These are phyloP conservation scores for Penicillium goetzii DNA, from an alignment of 495 filamentous ascomycete species.

Conservation along the genomic window DNA sequence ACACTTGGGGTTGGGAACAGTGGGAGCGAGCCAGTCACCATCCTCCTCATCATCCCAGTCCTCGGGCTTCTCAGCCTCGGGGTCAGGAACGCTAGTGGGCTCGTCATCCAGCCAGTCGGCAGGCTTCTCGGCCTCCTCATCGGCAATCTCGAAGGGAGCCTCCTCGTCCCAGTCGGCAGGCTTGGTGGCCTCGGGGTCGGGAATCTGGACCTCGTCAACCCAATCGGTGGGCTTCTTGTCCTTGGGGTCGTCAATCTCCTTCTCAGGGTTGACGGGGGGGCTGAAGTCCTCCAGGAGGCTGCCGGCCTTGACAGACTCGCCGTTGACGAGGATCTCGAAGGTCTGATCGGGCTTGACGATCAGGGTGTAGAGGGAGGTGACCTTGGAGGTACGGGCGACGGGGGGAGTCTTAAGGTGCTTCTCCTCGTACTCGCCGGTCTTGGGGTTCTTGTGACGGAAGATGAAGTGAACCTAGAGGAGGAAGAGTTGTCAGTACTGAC, in stretches of 20 bases:
- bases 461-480: slow-evolving; percentile 88
- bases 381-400: slow-evolving; percentile 84
- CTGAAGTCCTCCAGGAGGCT: slow-evolving; percentile 93
- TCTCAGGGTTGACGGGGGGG: slow-evolving; percentile 89
- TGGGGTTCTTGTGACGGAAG: slow-evolving; percentile 99
- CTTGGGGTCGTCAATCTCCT: slow-evolving; percentile 96
- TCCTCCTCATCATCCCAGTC: slow-evolving; percentile 99
- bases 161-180: slow-evolving; percentile 99
- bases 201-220: slow-evolving; percentile 89
- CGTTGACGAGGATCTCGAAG: slow-evolving; percentile 88
- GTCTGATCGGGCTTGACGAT: slow-evolving; percentile 96
- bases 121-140: slow-evolving; percentile 88
- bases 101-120: slow-evolving; percentile 97
- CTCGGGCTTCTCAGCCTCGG: slow-evolving; percentile 97
- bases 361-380: slow-evolving; percentile 91
- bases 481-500: slow-evolving; percentile 8
- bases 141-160: slow-evolving; percentile 91
- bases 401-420: slow-evolving; percentile 92
- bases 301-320: slow-evolving; percentile 81
- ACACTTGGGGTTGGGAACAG: slow-evolving; percentile 94
- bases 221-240: slow-evolving; percentile 95
- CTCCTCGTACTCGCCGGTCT: slow-evolving; percentile 99
- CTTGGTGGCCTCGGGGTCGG: slow-evolving; percentile 93
- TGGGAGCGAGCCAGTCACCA: slow-evolving; percentile 97
- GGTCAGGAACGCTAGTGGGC: slow-evolving; percentile 83